These are phyloP conservation scores for Agaricus blazei DNA, from an alignment of 768 basidiomycete species.

Conservation along the genomic window DNA sequence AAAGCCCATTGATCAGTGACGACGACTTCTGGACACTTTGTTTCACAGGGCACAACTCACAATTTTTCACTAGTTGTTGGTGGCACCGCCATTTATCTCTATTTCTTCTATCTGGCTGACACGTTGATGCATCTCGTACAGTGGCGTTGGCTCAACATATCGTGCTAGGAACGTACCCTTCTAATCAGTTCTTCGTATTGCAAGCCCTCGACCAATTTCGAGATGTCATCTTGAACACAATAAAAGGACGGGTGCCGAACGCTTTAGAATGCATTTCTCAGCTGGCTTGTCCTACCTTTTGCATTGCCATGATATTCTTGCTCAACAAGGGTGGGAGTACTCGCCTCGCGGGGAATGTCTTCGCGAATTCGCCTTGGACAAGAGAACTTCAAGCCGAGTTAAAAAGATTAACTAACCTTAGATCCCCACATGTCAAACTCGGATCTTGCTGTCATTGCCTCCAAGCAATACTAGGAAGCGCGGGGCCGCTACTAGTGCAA, in stretches of 20 bases:
- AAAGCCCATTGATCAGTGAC: not conserved
- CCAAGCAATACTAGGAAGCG: constrained; percentile 22
- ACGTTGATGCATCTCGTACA: constrained; percentile 1
- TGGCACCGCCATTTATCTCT: not conserved
- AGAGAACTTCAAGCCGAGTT: constrained; percentile 36
- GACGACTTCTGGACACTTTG: constrained; percentile 3
- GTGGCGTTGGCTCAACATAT: constrained; percentile 19
- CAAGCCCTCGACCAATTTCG: constrained; percentile 55
- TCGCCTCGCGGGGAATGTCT: constrained; percentile 4
- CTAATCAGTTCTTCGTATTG: constrained; percentile 33
- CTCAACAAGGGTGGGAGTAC: not conserved
- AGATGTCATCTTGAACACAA: constrained; percentile 42
- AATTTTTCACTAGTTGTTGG: not conserved
- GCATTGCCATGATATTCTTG: constrained; percentile 39
- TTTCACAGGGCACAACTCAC: not conserved
- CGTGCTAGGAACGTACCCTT: constrained; percentile 16
- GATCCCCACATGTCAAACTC: not conserved
- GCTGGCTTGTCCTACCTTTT: constrained; percentile 44
- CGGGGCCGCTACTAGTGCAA: constrained; percentile 15
- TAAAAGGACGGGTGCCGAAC: constrained; percentile 36
- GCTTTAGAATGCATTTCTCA: constrained; percentile 49
- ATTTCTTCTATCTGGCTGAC: not conserved
- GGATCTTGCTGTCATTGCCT: constrained; percentile 23
- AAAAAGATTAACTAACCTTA: constrained; percentile 17
- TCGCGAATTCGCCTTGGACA: constrained; percentile 46